These are phyloP conservation scores for Pseudopithomyces chartarum DNA, from an alignment of 2,329 filamentous ascomycete genomes.

Conservation along the genomic window DNA sequence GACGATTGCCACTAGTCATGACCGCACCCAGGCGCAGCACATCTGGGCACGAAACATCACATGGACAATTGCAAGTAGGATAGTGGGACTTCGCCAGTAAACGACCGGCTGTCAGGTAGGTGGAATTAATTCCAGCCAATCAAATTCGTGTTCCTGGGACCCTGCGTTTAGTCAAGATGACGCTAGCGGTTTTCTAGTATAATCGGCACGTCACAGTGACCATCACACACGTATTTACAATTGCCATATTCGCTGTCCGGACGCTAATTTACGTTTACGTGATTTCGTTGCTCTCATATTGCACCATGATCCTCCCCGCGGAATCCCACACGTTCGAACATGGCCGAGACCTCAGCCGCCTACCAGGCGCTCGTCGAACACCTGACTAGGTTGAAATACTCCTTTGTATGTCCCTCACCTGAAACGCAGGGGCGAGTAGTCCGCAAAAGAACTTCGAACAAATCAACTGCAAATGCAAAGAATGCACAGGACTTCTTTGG, in stretches of 20 bases:
- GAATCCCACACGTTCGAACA: constrained; percentile 8
- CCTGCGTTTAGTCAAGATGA: not conserved
- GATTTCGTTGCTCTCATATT: constrained; percentile 6
- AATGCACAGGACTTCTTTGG: constrained; percentile 28
- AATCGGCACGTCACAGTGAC: not conserved
- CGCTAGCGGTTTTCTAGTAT: not conserved
- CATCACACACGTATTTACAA: not conserved
- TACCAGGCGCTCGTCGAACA: constrained; percentile 20
- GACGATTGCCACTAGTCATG: not conserved
- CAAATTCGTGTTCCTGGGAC: not conserved
- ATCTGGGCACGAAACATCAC: not conserved
- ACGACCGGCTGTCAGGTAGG: not conserved
- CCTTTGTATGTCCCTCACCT: constrained; percentile 27
- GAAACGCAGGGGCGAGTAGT: constrained; percentile 26
- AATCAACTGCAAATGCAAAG: constrained; percentile 19
- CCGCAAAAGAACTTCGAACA: constrained; percentile 16
- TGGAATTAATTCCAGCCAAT: not conserved
- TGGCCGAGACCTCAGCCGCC: constrained; percentile 14
- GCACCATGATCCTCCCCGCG: not conserved
- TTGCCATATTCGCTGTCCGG: not conserved
- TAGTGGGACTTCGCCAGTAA: not conserved
- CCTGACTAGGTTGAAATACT: constrained; percentile 18
- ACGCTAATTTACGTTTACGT: not conserved
- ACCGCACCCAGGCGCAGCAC: not conserved
- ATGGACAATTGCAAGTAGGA: not conserved